Percentiles rank a stretch among this genome's conserved stretches.
phyloP scores from a whole-genome alignment of 805 yeast genomes.

The Lipomyces orientalis region DNA sequence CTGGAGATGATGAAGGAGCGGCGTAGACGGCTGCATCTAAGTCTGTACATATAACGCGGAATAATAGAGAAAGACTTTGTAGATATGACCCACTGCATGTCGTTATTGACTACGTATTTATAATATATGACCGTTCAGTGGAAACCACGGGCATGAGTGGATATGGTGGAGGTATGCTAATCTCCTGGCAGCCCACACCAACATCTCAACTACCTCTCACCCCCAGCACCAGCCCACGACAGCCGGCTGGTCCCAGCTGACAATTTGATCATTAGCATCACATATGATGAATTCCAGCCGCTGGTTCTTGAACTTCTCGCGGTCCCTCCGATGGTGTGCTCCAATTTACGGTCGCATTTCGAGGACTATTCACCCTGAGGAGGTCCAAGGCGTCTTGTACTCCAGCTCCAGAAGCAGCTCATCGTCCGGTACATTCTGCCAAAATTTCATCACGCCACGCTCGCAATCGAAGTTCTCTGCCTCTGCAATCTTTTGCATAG shows the following conservation, averaged over 20 bases:
- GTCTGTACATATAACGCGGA: not conserved
- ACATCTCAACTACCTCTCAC: no score
- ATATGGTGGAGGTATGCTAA: no score
- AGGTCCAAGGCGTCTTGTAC: not conserved
- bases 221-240: no score
- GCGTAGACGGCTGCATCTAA: not conserved
- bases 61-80: not conserved
- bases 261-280: not conserved
- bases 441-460: not conserved
- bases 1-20: conserved; percentile 30
- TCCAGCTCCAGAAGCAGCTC: not conserved
- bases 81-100: not conserved
- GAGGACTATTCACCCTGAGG: not conserved
- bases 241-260: not conserved
- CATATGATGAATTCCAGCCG: not conserved
- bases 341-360: not conserved
- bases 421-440: not conserved
- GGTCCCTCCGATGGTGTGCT: not conserved
- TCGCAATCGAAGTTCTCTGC: not conserved
- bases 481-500: not conserved
- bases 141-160: no score
- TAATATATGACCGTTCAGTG: not conserved
- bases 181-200: no score
- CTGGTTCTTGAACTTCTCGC: not conserved
- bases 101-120: not conserved